Evolutionary conservation across 2,329 filamentous ascomycete genomes (phyloP), one percentile per base, ranked within the genome.

Genomic region (Apiospora phragmitis): DNA sequence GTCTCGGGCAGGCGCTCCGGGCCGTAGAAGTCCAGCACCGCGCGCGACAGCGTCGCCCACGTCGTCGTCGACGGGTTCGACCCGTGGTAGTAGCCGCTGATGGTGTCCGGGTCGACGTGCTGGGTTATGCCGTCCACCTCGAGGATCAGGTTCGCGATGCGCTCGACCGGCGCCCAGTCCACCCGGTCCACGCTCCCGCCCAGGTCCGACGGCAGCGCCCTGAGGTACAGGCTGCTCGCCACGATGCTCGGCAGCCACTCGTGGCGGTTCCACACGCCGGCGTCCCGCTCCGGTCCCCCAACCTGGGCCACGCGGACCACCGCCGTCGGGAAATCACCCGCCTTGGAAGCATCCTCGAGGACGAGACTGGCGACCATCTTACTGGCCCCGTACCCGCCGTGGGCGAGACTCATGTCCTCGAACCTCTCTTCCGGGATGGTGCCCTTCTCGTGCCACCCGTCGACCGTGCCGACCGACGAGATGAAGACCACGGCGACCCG

Each of bases 181-280:
- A 88, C 78, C 0, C 73, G 71, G 2, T 81, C 75, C 73, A 81
- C 74, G 7, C 4, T 24, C 9, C 12, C 2, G 74, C 86, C 87
- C 0, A 89, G 77, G 1, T 77, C 75, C 0, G 73, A 71, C 0
- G 88, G 87, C 3, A 89, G 72, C n/a, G 81, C 74, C 0, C 83
- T 82, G 0, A 89, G 75, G 55, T 83, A 78, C 12, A 83, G 76
- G 0, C 85, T 88, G 35, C 84, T 86, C 1, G 81, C 79, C 11
- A 84, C 74, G 18, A 84, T 74, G 51, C 77, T 81, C 0, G 88
- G 88, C 2, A 90, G 75, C 84, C 86, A 89, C 71, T 90, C 88
- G 12, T 85, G 80, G 16, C 75, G 78, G 70, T 86, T 88, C 88
- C 88, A 90, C 26, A 74, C 71, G 0, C 87, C 87, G 38, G 75